A percentile compares a stretch with the other conserved stretches of the same genome.
phyloP scores from a whole-genome alignment of 306 rosid genomes.

The Lathyrus tuberosus region DNA sequence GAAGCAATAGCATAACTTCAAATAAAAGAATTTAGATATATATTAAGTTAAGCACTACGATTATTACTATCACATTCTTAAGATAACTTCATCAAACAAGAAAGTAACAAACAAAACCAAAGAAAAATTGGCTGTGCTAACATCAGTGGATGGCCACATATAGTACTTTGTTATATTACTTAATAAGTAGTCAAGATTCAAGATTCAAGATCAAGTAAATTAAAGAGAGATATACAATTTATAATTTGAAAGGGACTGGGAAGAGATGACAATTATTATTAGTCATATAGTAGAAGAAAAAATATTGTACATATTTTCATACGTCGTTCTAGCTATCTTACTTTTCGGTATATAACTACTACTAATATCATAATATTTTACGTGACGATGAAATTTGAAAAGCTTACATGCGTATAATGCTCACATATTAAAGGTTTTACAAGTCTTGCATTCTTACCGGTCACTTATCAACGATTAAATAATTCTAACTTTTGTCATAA shows the following conservation, averaged over 20 bases:
- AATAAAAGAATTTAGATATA: background rate
- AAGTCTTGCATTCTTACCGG: background rate
- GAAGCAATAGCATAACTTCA: background rate
- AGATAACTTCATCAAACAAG: conserved; percentile 1
- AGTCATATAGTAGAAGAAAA: background rate
- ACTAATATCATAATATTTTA: background rate
- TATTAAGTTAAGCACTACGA: background rate
- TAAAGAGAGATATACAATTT: background rate
- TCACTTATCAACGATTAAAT: background rate
- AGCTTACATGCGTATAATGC: background rate
- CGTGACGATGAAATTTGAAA: background rate
- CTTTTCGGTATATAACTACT: background rate
- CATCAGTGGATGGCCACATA: conserved; percentile 1
- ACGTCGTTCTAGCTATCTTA: background rate
- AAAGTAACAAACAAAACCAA: conserved; percentile 31
- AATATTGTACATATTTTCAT: background rate
- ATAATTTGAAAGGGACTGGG: background rate
- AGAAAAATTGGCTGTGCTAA: conserved; percentile 30
- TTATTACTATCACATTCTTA: background rate
- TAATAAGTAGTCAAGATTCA: background rate
- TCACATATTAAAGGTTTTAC: background rate
- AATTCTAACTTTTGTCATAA: background rate
- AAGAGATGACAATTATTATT: background rate
- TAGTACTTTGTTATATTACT: background rate
- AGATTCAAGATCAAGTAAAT: conserved; percentile 9